These are phyloP conservation scores for Aspergillus nomiae DNA, from an alignment of 2,329 filamentous ascomycete species.

Conservation along the genomic window DNA sequence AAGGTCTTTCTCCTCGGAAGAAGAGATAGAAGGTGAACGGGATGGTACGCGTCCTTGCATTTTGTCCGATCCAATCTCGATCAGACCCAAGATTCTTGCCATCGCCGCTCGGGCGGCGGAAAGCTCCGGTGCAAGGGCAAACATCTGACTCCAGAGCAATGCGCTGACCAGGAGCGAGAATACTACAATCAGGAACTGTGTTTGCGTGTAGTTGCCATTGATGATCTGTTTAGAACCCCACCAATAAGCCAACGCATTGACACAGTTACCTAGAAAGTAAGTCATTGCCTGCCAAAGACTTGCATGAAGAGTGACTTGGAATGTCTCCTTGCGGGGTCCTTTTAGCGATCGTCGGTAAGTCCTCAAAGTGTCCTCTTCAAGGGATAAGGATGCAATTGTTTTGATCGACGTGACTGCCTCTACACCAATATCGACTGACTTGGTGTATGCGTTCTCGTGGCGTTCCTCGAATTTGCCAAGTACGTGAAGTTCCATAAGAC, in stretches of 20 bases:
- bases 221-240: conserved; percentile 74
- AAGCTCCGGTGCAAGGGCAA: conserved; percentile 74
- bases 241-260: conserved; percentile 78
- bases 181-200: conserved; percentile 74
- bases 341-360: conserved; percentile 49
- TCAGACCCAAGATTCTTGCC: conserved; percentile 55
- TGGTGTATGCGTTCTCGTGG: conserved; percentile 54
- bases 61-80: conserved; percentile 38
- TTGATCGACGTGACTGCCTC: conserved; percentile 57
- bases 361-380: conserved; percentile 52
- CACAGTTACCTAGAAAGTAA: conserved; percentile 59
- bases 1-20: conserved; percentile 25
- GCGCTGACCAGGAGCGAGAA: conserved; percentile 72
- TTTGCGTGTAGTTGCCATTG: conserved; percentile 64
- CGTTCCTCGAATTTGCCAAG: conserved; percentile 61
- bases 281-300: conserved; percentile 50
- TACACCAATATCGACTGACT: conserved; percentile 53
- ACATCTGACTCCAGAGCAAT: conserved; percentile 72
- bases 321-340: conserved; percentile 52
- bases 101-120: conserved; percentile 66
- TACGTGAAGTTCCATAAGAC: conserved; percentile 67
- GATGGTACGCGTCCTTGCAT: conserved; percentile 27
- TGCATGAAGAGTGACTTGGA: conserved; percentile 50
- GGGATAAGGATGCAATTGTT: conserved; percentile 53
- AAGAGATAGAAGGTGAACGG: not conserved